Evolutionary conservation across 352 stramenopile genomes (phyloP), one percentile per base, ranked within the genome.

Genomic region (Pythium phragmitis): DNA sequence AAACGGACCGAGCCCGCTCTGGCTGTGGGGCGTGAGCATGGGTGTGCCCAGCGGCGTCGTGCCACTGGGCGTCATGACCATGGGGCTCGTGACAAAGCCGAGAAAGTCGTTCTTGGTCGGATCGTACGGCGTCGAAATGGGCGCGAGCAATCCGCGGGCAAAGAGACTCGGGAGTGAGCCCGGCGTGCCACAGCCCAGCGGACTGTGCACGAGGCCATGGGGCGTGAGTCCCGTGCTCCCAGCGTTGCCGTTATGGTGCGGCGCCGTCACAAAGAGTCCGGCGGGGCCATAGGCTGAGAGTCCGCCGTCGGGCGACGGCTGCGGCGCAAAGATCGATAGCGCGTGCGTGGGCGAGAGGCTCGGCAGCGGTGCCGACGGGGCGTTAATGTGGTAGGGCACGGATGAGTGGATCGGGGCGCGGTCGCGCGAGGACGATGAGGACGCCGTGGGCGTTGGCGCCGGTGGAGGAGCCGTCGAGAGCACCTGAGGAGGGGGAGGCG

Each of bases 241-340:
- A 5, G 17, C 39, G 26, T 41, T 33, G 17, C 13, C 28, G 47
- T 65, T 46, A 8, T 53, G 57, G 42, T 63, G 46, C 41, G 65
- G 65, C 52, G 65, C 65, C 50, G 58, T 60, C 4, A 71, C 54
- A 45, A 71, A 71, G 13, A 71, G 53, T 14, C 65, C 65, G 0
- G 45, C 42, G 5, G 43, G 52, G 0, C 36, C 41, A 16, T 60
- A 62, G 7, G 58, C 45, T 12, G 49, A 41, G 30, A 42, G 34
- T 6, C 7, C 37, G 21, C 57, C 33, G 36, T 72, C 65, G 53
- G 53, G 37, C 50, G 51, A 59, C 33, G 53, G 33, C 48, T 73
- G 67, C 28, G 67, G 67, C 56, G 67, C 67, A 51, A 73, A 73
- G 57, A 73, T 73, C 30, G 67, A 69, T 9, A 73, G 56, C 46